Percentiles rank a stretch among this genome's conserved stretches.
phyloP scores from a whole-genome alignment of 768 basidiomycete species.

The Serpula lacrymans region DNA sequence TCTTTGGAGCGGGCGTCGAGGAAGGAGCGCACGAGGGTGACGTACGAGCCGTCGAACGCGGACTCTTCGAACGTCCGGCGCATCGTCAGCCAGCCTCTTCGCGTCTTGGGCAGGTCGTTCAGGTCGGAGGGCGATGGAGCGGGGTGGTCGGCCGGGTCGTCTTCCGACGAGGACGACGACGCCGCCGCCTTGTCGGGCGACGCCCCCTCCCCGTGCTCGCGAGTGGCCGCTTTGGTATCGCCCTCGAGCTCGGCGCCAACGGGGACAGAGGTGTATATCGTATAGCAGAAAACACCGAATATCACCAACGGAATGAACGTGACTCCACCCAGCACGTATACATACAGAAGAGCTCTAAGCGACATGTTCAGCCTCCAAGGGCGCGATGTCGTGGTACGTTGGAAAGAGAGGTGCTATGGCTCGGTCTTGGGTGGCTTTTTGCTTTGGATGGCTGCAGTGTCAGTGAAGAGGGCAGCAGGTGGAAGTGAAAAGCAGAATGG shows the following conservation, averaged over 20 bases:
- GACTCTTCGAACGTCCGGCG: slow-evolving; percentile 75
- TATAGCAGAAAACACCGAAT: slow-evolving; percentile 51
- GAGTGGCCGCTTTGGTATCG: slow-evolving; percentile 26
- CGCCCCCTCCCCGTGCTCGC: slow-evolving; percentile 19
- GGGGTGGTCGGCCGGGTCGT: too few relatives aligned
- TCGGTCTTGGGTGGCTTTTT: too few relatives aligned
- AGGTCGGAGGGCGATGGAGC: slow-evolving; percentile 26
- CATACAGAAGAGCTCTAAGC: slow-evolving; percentile 69
- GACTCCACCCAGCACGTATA: slow-evolving; percentile 86
- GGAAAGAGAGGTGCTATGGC: neutral
- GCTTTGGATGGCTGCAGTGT: too few relatives aligned
- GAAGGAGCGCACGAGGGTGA: slow-evolving; percentile 75
- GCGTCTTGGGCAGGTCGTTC: slow-evolving; percentile 60
- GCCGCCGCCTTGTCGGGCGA: slow-evolving; percentile 9
- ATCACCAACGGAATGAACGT: slow-evolving; percentile 84
- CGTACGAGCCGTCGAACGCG: slow-evolving; percentile 62
- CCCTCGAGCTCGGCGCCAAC: slow-evolving; percentile 55
- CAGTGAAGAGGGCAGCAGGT: neutral
- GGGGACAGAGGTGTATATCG: slow-evolving; percentile 86
- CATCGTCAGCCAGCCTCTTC: slow-evolving; percentile 82
- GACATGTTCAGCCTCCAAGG: slow-evolving; percentile 44
- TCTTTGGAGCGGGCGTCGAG: slow-evolving; percentile 82
- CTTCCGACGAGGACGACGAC: too few relatives aligned
- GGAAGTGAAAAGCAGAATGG: neutral
- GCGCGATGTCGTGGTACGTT: neutral